Conservation (phyloP, 2,329 filamentous ascomycete species). For the Colletotrichum sp. region DNA sequence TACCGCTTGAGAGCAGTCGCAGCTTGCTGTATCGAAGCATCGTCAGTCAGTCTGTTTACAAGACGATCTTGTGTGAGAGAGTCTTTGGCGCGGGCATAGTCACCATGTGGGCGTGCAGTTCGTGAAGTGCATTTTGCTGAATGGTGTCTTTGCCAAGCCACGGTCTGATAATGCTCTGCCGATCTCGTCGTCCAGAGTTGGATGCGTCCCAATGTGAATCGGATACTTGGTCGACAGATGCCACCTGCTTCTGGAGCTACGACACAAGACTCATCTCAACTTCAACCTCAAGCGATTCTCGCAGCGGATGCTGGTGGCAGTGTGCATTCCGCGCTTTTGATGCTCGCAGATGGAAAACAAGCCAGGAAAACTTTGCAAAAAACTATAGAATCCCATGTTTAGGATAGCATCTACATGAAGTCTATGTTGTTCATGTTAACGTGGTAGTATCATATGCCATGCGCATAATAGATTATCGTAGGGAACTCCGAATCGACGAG, state of each 20-base stretch:
- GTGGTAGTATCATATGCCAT: not conserved
- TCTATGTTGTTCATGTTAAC: rapidly evolving
- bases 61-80: not conserved
- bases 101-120: not conserved
- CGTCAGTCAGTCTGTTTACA: not conserved
- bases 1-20: not conserved
- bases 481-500: not conserved
- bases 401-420: not conserved
- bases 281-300: not conserved
- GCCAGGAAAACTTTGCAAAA: rapidly evolving
- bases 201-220: not conserved
- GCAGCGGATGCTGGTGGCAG: not conserved
- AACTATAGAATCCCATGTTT: not conserved
- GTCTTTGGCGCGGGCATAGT: not conserved
- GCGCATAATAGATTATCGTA: rapidly evolving
- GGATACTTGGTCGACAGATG: not conserved
- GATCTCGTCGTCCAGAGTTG: not conserved
- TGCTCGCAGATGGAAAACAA: no score
- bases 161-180: not conserved
- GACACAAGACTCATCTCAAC: not conserved
- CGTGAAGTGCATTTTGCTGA: not conserved
- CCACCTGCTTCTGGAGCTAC: not conserved
- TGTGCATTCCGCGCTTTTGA: not conserved
- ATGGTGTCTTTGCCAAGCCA: not conserved
- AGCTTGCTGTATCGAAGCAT: not conserved